Evolutionary conservation across 2,329 filamentous ascomycete species (phyloP).

Genomic region (Fusarium dlaminii): DNA sequence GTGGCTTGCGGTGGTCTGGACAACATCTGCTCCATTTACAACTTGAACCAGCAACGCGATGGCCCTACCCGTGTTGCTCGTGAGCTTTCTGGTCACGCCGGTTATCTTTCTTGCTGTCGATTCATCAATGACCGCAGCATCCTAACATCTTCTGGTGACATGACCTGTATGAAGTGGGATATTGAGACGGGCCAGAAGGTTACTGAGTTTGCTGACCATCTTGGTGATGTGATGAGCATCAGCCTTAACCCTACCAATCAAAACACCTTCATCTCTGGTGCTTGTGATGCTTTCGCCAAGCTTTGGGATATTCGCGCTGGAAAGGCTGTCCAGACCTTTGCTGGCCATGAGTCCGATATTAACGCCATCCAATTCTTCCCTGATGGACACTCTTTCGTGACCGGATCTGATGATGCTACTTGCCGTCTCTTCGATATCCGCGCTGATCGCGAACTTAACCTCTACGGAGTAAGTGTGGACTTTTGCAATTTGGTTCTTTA

Average conservation of each 20-base stretch:
- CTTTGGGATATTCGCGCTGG: constrained; percentile 98
- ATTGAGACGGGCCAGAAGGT: constrained; percentile 97
- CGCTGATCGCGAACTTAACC: constrained; percentile 82
- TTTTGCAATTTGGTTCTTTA: constrained; percentile 5
- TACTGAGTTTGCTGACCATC: constrained; percentile 96
- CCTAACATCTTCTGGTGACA: constrained; percentile 96
- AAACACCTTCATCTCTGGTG: constrained; percentile 99
- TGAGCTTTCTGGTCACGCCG: constrained; percentile 95
- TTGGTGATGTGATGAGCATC: constrained; percentile 99
- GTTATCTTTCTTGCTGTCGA: constrained; percentile 96
- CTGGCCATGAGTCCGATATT: constrained; percentile 98
- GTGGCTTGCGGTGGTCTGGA: constrained; percentile 98
- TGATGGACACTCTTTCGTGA: constrained; percentile 97
- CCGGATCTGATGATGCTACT: constrained; percentile 95
- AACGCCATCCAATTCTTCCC: constrained; percentile 99
- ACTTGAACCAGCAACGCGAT: constrained; percentile 91
- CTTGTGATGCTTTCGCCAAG: constrained; percentile 98
- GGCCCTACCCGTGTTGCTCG: constrained; percentile 96
- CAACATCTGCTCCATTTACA: constrained; percentile 99
- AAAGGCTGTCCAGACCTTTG: constrained; percentile 98
- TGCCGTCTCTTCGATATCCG: constrained; percentile 98
- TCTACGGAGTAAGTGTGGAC: constrained; percentile 68
- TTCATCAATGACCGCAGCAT: constrained; percentile 99
- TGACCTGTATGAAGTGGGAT: constrained; percentile 99
- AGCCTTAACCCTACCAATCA: constrained; percentile 99